Percentiles rank a stretch among this genome's conserved stretches.
Conservation (phyloP, 257 asterid species). For the Solanum tarapatanum region DNA sequence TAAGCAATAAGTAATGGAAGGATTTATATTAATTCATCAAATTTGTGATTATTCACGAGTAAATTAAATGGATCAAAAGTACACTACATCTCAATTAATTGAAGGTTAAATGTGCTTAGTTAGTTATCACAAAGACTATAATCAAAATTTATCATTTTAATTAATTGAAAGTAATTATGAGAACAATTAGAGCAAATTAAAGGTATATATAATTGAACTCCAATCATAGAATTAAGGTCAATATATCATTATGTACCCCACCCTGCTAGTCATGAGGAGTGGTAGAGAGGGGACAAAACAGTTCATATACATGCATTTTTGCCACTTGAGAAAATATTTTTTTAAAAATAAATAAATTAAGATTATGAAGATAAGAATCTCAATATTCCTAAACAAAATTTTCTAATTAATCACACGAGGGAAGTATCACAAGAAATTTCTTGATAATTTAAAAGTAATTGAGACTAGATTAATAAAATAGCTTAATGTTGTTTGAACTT, state of each 20-base stretch:
- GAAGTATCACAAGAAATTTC: neutral
- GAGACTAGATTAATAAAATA: neutral
- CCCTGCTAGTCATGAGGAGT: neutral
- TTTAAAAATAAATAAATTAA: neutral
- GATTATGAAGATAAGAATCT: neutral
- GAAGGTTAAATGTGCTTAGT: neutral
- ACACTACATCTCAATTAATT: neutral
- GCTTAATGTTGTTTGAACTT: neutral
- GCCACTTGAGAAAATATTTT: neutral
- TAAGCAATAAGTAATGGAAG: neutral
- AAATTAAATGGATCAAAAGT: neutral
- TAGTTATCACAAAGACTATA: neutral
- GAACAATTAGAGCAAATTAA: neutral
- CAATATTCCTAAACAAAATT: neutral
- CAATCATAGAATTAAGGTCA: constrained; percentile 3
- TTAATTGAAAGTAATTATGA: neutral
- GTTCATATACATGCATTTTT: neutral
- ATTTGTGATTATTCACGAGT: neutral
- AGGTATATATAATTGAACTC: neutral
- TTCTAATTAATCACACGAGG: neutral
- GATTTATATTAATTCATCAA: neutral
- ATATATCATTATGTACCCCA: neutral
- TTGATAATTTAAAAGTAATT: neutral
- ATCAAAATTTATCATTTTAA: neutral
- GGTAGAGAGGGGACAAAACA: constrained; percentile 8